Evolutionary conservation across 2,329 filamentous ascomycete species (phyloP).

Genomic region (Diaporthe australafricana): DNA sequence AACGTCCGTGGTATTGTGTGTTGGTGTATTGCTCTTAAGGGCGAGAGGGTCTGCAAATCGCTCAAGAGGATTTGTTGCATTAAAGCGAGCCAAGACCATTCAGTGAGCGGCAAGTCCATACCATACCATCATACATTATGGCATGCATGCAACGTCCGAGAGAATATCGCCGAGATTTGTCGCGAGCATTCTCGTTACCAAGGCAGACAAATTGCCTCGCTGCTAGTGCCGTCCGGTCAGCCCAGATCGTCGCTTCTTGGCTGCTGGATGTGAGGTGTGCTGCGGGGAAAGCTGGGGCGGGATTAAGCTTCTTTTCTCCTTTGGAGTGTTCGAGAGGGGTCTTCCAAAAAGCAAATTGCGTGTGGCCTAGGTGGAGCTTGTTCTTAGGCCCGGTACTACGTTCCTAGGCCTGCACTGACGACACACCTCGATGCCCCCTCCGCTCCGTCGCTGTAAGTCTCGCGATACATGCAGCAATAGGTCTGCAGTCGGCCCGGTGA

Average conservation of each 20-base stretch:
- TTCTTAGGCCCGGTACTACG: background rate
- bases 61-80: background rate
- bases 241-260: conserved; percentile 17
- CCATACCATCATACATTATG: no score
- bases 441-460: background rate
- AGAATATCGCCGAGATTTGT: conserved; percentile 8
- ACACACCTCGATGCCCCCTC: background rate
- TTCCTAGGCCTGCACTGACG: background rate
- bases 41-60: background rate
- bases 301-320: background rate
- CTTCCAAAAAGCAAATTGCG: background rate
- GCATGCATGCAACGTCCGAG: background rate
- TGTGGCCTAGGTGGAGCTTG: background rate
- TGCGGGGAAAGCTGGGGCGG: conserved; percentile 14
- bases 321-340: conserved; percentile 2
- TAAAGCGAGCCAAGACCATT: background rate
- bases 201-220: background rate
- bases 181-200: background rate
- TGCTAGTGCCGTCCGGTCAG: background rate
- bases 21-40: background rate
- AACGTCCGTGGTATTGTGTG: background rate
- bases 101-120: background rate
- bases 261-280: background rate
- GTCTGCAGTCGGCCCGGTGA: conserved; percentile 25
- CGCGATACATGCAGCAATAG: conserved; percentile 20